Conservation (phyloP, 2,329 filamentous ascomycete species). For the Rhinocladiella similis region DNA sequence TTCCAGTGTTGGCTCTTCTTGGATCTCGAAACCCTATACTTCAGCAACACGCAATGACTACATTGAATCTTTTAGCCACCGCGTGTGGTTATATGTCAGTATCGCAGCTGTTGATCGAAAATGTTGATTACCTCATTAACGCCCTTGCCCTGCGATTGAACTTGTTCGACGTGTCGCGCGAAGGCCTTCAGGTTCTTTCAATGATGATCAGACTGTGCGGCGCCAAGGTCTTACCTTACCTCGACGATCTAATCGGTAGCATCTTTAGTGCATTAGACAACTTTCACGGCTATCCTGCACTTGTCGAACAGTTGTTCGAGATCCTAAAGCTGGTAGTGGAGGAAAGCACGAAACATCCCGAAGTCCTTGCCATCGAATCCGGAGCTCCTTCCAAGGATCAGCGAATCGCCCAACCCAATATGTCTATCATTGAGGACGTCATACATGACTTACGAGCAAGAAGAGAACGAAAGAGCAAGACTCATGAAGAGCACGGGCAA, state of each 20-base stretch:
- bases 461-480: slow-evolving; percentile 33
- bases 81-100: slow-evolving; percentile 74
- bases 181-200: slow-evolving; percentile 82
- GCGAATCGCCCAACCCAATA: slow-evolving; percentile 9
- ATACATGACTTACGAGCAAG: slow-evolving; percentile 36
- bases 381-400: slow-evolving; percentile 35
- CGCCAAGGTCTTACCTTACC: slow-evolving; percentile 75
- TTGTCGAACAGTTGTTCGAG: slow-evolving; percentile 82
- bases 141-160: slow-evolving; percentile 86
- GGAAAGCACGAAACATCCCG: slow-evolving; percentile 67
- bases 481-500: slow-evolving; percentile 28
- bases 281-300: slow-evolving; percentile 85
- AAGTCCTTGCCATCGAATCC: slow-evolving; percentile 45
- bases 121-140: slow-evolving; percentile 96
- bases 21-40: slow-evolving; percentile 69
- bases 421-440: slow-evolving; percentile 36
- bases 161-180: slow-evolving; percentile 86
- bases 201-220: slow-evolving; percentile 95
- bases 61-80: slow-evolving; percentile 75
- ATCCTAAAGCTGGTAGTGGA: slow-evolving; percentile 81
- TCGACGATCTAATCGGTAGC: slow-evolving; percentile 87
- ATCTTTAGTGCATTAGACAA: slow-evolving; percentile 93
- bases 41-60: slow-evolving; percentile 77
- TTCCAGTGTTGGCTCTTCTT: slow-evolving; percentile 85
- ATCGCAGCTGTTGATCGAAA: slow-evolving; percentile 78